Percentiles rank a stretch among this genome's conserved stretches.
These are phyloP conservation scores for Malania oleifera DNA, from an alignment of 164 flowering plant species.

Conservation along the genomic window DNA sequence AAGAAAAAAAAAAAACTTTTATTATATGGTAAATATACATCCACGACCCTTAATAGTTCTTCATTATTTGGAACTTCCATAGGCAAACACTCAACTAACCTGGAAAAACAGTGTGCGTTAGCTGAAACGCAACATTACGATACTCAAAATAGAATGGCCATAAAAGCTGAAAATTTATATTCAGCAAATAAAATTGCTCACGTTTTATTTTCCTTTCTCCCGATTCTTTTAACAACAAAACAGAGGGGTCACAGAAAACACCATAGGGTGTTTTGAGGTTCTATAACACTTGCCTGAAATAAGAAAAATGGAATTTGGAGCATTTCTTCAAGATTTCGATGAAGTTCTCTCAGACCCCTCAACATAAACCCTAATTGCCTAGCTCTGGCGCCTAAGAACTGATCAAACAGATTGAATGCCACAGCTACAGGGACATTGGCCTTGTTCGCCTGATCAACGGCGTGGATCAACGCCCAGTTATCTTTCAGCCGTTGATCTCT, in stretches of 20 bases:
- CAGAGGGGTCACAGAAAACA: background rate
- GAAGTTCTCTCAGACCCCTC: conserved; percentile 64
- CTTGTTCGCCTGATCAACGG: conserved; percentile 74
- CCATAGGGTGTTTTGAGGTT: too few relatives aligned
- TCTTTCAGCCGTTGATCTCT: conserved; percentile 86
- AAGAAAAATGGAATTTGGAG: conserved; percentile 70
- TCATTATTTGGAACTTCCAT: background rate
- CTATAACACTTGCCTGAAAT: conserved; percentile 45
- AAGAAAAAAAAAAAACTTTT: background rate
- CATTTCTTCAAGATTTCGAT: conserved; percentile 30
- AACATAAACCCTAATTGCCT: conserved; percentile 90
- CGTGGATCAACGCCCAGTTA: conserved; percentile 95
- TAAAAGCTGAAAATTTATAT: too few relatives aligned
- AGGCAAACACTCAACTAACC: background rate
- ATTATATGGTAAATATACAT: background rate
- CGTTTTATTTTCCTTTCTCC: background rate
- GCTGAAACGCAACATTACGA: too few relatives aligned
- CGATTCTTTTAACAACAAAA: background rate
- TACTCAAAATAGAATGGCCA: too few relatives aligned
- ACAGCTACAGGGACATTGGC: conserved; percentile 68
- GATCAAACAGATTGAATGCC: conserved; percentile 80
- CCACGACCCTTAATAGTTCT: background rate
- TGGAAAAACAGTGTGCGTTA: background rate
- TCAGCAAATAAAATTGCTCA: too few relatives aligned
- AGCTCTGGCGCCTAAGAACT: conserved; percentile 78